Evolutionary conservation across 495 filamentous ascomycete genomes (phyloP).

Genomic region (Podospora sp.): DNA sequence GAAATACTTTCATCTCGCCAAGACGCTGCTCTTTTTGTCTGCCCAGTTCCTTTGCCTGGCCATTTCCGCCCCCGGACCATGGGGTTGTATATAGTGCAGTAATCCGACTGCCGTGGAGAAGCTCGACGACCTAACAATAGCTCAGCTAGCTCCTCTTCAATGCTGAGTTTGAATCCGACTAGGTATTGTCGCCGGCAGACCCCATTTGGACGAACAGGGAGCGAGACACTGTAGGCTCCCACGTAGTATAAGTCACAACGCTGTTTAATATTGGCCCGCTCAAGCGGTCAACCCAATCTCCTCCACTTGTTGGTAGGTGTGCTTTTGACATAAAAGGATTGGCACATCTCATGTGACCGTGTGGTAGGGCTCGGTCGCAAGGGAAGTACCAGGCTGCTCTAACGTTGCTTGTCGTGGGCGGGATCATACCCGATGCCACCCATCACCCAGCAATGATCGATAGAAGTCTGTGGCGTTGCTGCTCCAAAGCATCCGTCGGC

Average conservation of each 20-base stretch:
- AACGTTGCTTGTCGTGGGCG: neutral
- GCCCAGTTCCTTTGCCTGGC: neutral
- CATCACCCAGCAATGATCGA: neutral
- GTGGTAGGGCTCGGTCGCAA: neutral
- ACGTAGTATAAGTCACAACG: neutral
- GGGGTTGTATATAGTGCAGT: neutral
- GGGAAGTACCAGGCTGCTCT: neutral
- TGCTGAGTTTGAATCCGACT: neutral
- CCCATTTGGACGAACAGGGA: neutral
- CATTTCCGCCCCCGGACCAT: neutral
- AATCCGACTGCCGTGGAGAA: conserved; percentile 15
- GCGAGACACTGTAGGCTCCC: neutral
- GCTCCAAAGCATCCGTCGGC: neutral
- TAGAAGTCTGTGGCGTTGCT: neutral
- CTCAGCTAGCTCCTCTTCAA: neutral
- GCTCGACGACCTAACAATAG: neutral
- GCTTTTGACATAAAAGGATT: neutral
- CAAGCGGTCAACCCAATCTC: neutral
- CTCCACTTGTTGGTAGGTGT: neutral
- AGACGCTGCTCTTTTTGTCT: conserved; percentile 1
- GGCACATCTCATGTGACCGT: neutral
- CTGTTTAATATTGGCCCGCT: neutral
- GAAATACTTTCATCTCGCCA: conserved; percentile 2
- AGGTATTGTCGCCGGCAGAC: neutral
- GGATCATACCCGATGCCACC: neutral